Evolutionary conservation across 176 grass and related monocot species (phyloP).

Genomic region (Lolium multiflorum): DNA sequence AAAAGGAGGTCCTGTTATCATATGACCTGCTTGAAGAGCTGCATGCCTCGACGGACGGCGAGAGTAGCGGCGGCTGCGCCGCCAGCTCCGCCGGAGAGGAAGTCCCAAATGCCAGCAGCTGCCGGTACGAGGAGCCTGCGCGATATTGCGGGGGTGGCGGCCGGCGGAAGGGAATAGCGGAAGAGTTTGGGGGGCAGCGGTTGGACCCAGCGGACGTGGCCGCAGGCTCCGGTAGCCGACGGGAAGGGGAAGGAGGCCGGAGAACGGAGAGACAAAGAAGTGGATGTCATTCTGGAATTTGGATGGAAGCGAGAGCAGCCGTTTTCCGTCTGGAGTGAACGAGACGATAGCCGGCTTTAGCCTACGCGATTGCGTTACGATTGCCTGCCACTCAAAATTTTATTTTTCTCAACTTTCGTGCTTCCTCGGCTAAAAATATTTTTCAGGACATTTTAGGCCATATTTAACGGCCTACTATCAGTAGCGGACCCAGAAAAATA

Average conservation of each 20-base stretch:
- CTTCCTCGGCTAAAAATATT: too few relatives aligned
- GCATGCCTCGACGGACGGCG: conserved; percentile 79
- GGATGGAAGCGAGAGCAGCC: neutral
- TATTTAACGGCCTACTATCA: too few relatives aligned
- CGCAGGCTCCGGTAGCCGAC: conserved; percentile 1
- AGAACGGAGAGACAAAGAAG: neutral
- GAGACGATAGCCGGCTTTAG: too few relatives aligned
- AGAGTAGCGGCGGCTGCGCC: conserved; percentile 52
- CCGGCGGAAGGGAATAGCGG: conserved; percentile 25
- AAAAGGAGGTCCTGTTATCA: neutral
- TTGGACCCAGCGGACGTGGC: neutral
- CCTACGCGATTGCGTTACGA: too few relatives aligned
- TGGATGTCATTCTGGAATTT: conserved; percentile 40
- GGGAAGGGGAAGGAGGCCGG: conserved; percentile 29
- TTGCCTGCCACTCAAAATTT: too few relatives aligned
- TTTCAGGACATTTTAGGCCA: too few relatives aligned
- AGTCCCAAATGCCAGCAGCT: conserved; percentile 66
- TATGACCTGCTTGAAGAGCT: conserved; percentile 73
- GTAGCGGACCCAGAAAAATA: too few relatives aligned
- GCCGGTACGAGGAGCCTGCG: conserved; percentile 64
- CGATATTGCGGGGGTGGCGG: conserved; percentile 20
- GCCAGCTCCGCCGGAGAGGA: conserved; percentile 59
- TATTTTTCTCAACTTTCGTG: too few relatives aligned
- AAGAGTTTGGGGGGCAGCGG: neutral
- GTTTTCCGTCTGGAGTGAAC: too few relatives aligned